A percentile compares a stretch with the other conserved stretches of the same genome.
These are phyloP conservation scores for Penicillium sp. DNA, from an alignment of 2,329 filamentous ascomycete genomes.

Conservation along the genomic window DNA sequence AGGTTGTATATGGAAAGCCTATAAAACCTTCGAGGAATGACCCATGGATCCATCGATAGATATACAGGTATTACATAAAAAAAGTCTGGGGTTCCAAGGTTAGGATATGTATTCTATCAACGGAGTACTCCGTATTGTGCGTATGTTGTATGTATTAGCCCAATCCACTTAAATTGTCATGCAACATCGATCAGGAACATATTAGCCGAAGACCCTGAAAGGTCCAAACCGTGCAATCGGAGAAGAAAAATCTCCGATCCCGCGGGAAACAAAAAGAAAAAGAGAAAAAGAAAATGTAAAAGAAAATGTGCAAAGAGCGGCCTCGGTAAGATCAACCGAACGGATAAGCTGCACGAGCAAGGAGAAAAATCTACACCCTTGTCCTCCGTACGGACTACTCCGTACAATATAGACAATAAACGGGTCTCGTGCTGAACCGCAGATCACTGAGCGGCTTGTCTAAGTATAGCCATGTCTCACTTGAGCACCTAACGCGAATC, in stretches of 20 bases:
- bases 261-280: not conserved
- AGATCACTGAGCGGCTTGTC: constrained; percentile 11
- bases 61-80: not conserved
- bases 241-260: constrained; percentile 11
- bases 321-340: constrained; percentile 9
- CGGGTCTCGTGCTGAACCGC: constrained; percentile 6
- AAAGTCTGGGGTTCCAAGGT: not conserved
- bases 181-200: constrained; percentile 1
- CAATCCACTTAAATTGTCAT: not conserved
- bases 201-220: constrained; percentile 2
- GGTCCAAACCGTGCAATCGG: constrained; percentile 6
- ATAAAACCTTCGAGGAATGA: not conserved
- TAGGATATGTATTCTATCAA: not conserved
- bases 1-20: not conserved
- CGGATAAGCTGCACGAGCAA: constrained; percentile 1
- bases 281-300: not conserved
- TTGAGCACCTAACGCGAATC: constrained; percentile 7
- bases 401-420: not conserved
- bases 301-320: not conserved
- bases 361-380: constrained; percentile 1
- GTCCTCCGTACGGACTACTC: not conserved
- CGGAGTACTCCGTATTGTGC: too few species aligned
- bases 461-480: constrained; percentile 20
- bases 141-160: not conserved
- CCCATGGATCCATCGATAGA: not conserved